These are phyloP conservation scores for Populus pruinosa DNA, from an alignment of 345 rosid genomes.

Conservation along the genomic window DNA sequence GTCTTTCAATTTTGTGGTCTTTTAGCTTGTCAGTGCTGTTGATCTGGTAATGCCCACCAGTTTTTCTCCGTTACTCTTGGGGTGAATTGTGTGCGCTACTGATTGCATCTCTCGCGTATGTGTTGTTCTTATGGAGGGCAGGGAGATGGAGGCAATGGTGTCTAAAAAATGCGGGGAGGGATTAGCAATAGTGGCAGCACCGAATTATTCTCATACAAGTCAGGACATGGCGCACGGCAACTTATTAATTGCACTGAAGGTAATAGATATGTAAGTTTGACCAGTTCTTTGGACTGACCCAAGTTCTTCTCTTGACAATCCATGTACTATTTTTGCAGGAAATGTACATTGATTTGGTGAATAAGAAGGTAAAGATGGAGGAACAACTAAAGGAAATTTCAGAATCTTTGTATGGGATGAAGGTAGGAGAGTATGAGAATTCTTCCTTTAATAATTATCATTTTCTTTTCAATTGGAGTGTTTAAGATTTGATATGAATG, in stretches of 20 bases:
- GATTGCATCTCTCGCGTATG: conserved; percentile 1
- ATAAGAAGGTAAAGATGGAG: conserved; percentile 55
- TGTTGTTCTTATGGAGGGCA: conserved; percentile 13
- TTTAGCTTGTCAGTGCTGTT: background rate
- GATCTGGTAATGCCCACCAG: background rate
- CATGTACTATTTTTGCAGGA: conserved; percentile 36
- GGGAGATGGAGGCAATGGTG: conserved; percentile 40
- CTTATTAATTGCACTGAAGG: conserved; percentile 50
- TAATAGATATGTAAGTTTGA: conserved; percentile 14
- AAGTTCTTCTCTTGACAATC: background rate
- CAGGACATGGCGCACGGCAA: conserved; percentile 38
- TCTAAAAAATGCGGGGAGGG: conserved; percentile 52
- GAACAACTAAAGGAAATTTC: conserved; percentile 52
- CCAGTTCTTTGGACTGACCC: background rate
- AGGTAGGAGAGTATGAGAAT: conserved; percentile 34
- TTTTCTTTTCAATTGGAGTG: background rate
- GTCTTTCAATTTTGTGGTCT: background rate
- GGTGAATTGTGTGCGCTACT: background rate
- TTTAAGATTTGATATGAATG: background rate
- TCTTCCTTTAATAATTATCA: background rate
- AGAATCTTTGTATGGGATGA: conserved; percentile 40
- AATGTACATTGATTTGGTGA: conserved; percentile 46
- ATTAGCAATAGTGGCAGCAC: conserved; percentile 31
- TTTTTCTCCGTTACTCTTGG: background rate
- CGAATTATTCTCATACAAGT: conserved; percentile 37